A percentile compares a stretch with the other conserved stretches of the same genome.
phyloP scores from a whole-genome alignment of 2,329 filamentous ascomycete species.

The Calcarisporium arbuscula region DNA sequence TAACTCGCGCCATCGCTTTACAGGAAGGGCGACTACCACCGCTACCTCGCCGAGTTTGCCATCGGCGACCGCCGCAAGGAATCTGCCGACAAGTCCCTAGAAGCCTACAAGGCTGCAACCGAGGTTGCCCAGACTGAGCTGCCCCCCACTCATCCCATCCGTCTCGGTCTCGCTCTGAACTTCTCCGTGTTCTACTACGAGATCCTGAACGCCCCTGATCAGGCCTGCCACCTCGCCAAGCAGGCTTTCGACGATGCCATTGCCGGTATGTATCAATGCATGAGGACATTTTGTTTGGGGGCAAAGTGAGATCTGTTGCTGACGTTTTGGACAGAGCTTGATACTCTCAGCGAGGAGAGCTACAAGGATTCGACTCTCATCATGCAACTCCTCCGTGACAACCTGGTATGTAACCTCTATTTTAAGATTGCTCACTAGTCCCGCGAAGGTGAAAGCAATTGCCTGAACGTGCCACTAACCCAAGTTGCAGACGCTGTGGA shows the following conservation, averaged over 20 bases:
- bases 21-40: conserved; percentile 99
- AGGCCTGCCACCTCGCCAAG: conserved; percentile 97
- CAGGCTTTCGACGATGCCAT: conserved; percentile 98
- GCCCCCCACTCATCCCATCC: conserved; percentile 95
- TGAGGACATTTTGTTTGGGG: conserved; percentile 11
- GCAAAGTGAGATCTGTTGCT: not conserved
- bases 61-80: conserved; percentile 91
- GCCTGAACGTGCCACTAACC: conserved; percentile 20
- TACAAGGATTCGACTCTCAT: conserved; percentile 99
- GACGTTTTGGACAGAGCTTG: conserved; percentile 59
- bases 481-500: conserved; percentile 81
- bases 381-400: conserved; percentile 97
- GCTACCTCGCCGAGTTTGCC: conserved; percentile 96
- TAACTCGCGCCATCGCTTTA: conserved; percentile 12
- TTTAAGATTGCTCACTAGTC: not conserved
- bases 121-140: conserved; percentile 97
- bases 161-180: conserved; percentile 94
- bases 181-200: conserved; percentile 99
- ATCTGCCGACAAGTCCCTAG: conserved; percentile 87
- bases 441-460: conserved; percentile 1
- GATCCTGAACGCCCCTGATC: conserved; percentile 97
- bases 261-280: conserved; percentile 47
- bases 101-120: conserved; percentile 95
- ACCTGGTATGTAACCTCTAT: conserved; percentile 59
- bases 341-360: conserved; percentile 95